phyloP scores from a whole-genome alignment of 2,329 filamentous ascomycete genomes.

The Colletotrichum sp. region DNA sequence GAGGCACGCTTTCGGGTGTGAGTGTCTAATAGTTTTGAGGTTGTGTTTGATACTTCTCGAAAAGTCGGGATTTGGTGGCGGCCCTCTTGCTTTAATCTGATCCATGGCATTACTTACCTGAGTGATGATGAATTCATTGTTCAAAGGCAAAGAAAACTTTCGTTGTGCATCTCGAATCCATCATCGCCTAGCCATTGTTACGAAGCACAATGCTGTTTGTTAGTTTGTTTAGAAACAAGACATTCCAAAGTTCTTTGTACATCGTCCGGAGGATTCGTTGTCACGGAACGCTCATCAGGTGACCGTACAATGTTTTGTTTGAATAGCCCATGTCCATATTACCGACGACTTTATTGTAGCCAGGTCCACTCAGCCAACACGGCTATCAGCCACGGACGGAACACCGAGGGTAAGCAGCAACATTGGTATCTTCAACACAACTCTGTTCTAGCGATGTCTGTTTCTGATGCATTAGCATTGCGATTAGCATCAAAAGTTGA shows the following conservation, averaged over 20 bases:
- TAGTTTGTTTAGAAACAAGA: not conserved
- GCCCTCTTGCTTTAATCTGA: not conserved
- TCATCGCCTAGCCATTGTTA: not conserved
- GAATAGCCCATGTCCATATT: fast-evolving
- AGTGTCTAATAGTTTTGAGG: not conserved
- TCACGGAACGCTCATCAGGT: not conserved
- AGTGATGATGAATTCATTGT: not conserved
- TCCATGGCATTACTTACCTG: not conserved
- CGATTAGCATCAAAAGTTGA: not conserved
- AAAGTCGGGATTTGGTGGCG: not conserved
- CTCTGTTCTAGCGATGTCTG: not conserved
- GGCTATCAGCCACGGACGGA: not conserved
- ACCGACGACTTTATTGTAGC: not conserved
- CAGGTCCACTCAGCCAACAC: not conserved
- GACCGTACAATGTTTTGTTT: not conserved
- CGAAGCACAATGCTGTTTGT: not conserved
- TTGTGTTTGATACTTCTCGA: not conserved
- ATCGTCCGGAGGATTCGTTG: not conserved
- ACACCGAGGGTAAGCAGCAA: not conserved
- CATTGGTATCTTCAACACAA: not conserved
- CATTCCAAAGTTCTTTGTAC: not conserved
- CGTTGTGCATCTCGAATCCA: not conserved
- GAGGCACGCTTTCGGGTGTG: not conserved
- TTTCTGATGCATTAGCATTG: not conserved
- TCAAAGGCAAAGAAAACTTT: not conserved